Evolutionary conservation across 164 flowering plant genomes (phyloP).

Genomic region (Tinospora cordifolia): DNA sequence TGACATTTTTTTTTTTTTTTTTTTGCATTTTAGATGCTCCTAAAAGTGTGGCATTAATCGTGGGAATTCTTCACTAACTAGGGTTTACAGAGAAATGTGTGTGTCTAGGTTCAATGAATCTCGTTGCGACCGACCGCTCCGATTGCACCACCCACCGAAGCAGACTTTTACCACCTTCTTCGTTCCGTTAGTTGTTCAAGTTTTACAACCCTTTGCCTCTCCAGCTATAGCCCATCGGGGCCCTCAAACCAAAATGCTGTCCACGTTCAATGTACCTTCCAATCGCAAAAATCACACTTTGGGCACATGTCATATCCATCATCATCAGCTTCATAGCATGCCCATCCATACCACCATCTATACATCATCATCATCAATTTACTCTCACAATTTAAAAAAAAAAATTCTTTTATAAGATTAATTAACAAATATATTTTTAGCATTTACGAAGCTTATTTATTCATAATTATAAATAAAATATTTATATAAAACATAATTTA

Average conservation of each 20-base stretch:
- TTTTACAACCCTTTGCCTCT: not conserved
- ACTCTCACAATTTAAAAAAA: too few relatives aligned
- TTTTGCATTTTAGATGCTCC: too few relatives aligned
- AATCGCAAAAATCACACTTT: not conserved
- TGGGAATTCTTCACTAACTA: too few relatives aligned
- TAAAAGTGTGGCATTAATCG: too few relatives aligned
- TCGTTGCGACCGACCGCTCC: not conserved
- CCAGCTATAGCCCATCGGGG: not conserved
- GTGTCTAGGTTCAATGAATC: conserved; percentile 1
- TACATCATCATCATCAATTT: not conserved
- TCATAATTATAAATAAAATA: too few relatives aligned
- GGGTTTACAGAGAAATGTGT: not conserved
- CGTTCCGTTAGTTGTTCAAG: not conserved
- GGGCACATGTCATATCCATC: not conserved
- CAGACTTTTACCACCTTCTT: not conserved
- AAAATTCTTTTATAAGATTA: too few relatives aligned
- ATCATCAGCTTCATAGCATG: too few relatives aligned
- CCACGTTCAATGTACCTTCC: not conserved
- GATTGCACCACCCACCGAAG: not conserved
- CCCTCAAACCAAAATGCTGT: not conserved
- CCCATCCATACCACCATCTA: not conserved
- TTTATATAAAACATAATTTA: too few relatives aligned
- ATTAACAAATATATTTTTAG: too few relatives aligned
- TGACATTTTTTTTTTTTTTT: too few relatives aligned
- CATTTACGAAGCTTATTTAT: too few relatives aligned